phyloP scores from a whole-genome alignment of 495 filamentous ascomycete species.

The Polyplosphaeria fusca region DNA sequence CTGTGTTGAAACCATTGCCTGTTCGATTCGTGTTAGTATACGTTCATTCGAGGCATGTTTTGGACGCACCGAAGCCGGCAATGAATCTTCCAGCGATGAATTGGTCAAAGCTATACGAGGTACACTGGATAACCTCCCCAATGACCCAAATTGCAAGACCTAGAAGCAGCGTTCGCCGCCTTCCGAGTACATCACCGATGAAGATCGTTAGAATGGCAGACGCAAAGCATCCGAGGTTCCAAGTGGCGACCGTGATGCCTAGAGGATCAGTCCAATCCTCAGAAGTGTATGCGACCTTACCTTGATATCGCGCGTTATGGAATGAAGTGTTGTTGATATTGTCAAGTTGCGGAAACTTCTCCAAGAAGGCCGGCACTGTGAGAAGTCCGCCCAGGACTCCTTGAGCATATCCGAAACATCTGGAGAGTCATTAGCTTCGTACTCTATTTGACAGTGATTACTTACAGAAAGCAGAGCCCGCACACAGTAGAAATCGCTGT shows the following conservation, averaged over 20 bases:
- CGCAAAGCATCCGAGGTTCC: slow-evolving; percentile 73
- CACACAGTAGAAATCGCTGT: slow-evolving; percentile 1
- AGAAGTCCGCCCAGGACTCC: slow-evolving; percentile 6
- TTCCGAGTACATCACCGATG: slow-evolving; percentile 66
- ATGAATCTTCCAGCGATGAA: slow-evolving; percentile 64
- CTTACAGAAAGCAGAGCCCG: slow-evolving; percentile 8
- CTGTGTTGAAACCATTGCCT: slow-evolving; percentile 61
- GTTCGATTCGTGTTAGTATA: neutral
- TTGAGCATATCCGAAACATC: slow-evolving; percentile 12
- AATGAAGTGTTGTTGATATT: neutral
- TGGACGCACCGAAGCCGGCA: slow-evolving; percentile 54
- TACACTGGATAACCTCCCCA: slow-evolving; percentile 63
- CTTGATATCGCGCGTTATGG: neutral
- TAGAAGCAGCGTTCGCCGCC: slow-evolving; percentile 65
- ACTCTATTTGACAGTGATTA: neutral
- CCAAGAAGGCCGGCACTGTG: slow-evolving; percentile 1
- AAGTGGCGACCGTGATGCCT: slow-evolving; percentile 49
- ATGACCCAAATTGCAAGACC: slow-evolving; percentile 69
- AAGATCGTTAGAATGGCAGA: slow-evolving; percentile 66
- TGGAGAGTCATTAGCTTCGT: neutral
- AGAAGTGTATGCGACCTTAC: neutral
- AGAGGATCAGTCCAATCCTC: no score
- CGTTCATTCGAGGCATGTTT: slow-evolving; percentile 6
- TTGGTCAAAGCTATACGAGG: slow-evolving; percentile 57
- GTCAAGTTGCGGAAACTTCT: neutral